Evolutionary conservation across 306 rosid species (phyloP), one percentile per base, ranked within the genome.

Genomic region (Prunus armeniaca): DNA sequence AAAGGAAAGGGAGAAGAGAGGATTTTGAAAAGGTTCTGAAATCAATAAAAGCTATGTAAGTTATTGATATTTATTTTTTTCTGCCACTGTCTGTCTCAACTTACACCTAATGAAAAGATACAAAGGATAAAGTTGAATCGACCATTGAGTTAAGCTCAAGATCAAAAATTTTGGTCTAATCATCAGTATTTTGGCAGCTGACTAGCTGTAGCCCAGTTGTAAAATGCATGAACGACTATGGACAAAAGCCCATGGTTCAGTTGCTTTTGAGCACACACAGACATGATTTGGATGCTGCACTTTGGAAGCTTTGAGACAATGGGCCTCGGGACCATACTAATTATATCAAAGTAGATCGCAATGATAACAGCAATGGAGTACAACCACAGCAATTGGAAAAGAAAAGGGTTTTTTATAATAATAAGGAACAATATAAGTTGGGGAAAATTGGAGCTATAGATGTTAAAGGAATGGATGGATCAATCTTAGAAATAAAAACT

Each of bases 1-100:
- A 87, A 61, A 82, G 74, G 46, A n/a, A 45, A 72, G 20, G 83
- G 64, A 28, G 76, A 57, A 27, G 24, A 56, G 49, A 45, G 57
- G 19, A 8, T 5, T 52, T 71, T n/a, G 20, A 14, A 3, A 56
- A 65, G 22, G 22, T 74, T 60, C 60, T n/a, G 74, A 86, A 65
- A 73, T 71, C 50, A 80, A 65, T 10, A 43, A 57, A 76, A 58
- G 73, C 74, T 76, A 28, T 49, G n/a, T 49, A 34, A 13, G 28
- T 47, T 28, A 8, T 0, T 30, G 27, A 18, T 30, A 65, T 4
- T 25, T 49, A 64, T 20, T 50, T 45, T 45, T 24, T 10, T 65
- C 3, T 65, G 7, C 1, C 20, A 45, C 69, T 45, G 45, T 27
- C 41, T 12, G 17, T 28, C 62, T 69, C 56, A 19, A 54, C 49